phyloP scores from a whole-genome alignment of 2,329 filamentous ascomycete species.

The Aspergillus sp. region DNA sequence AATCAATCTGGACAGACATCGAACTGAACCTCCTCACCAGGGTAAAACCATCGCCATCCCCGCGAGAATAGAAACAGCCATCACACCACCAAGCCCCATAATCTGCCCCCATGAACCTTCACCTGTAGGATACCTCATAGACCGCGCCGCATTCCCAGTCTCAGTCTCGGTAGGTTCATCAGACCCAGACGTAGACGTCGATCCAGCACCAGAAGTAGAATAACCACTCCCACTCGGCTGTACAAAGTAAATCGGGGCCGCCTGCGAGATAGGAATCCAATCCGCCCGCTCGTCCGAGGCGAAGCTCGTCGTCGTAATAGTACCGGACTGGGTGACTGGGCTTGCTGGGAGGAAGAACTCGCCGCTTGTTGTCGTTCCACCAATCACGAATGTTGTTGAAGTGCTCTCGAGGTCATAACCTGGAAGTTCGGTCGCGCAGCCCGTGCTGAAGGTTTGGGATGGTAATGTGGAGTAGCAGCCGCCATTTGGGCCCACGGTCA shows the following conservation, averaged over 20 bases:
- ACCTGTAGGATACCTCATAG: no score
- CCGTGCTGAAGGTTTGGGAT: constrained; percentile 2
- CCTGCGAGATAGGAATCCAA: not conserved
- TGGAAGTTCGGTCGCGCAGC: not conserved
- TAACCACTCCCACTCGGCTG: not conserved
- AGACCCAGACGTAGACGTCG: no score
- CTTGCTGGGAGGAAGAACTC: not conserved
- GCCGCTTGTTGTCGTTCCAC: not conserved
- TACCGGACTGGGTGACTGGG: not conserved
- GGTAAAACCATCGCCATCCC: not conserved
- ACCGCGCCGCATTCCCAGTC: no score
- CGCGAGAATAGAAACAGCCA: not conserved
- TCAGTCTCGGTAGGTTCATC: no score
- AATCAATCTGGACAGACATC: no score
- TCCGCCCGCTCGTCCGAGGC: not conserved
- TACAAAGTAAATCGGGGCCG: constrained; percentile 1
- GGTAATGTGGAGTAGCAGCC: constrained; percentile 9
- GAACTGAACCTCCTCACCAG: not conserved
- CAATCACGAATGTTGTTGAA: not conserved
- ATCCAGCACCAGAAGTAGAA: no score
- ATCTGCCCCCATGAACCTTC: no score
- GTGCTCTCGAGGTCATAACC: not conserved
- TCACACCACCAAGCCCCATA: not conserved
- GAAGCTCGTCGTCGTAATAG: not conserved
- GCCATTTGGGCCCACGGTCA: constrained; percentile 6